Conservation (phyloP, 2,329 filamentous ascomycete genomes). For the Trichoderma koningii region DNA sequence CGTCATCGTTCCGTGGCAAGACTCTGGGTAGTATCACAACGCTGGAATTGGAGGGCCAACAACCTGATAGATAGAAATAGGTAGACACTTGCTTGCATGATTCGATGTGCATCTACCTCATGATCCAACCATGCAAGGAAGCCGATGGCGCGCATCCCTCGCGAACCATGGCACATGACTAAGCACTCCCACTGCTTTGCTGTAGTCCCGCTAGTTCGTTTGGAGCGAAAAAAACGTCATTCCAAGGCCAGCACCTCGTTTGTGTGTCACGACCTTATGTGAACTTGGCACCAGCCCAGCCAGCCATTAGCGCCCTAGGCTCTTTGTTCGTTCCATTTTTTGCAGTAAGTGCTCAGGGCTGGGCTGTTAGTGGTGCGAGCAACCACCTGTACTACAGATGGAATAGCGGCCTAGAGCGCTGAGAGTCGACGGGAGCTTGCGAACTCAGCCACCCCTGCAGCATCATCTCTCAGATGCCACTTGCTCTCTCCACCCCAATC, state of each 20-base stretch:
- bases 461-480: constrained; percentile 23
- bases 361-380: not conserved
- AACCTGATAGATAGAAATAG: too few relatives aligned
- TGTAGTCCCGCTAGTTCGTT: not conserved
- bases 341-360: too few relatives aligned
- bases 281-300: not conserved
- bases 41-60: too few relatives aligned
- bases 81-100: not conserved
- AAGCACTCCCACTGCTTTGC: not conserved
- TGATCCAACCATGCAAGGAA: not conserved
- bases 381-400: not conserved
- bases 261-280: not conserved
- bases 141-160: not conserved
- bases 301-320: not conserved
- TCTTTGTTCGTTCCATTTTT: not conserved
- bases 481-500: constrained; percentile 21
- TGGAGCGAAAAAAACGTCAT: constrained; percentile 16
- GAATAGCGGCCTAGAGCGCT: not conserved
- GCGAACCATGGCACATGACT: not conserved
- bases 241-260: not conserved
- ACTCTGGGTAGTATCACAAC: too few relatives aligned
- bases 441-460: constrained; percentile 11
- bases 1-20: too few relatives aligned
- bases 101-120: not conserved
- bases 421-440: too few relatives aligned